Conservation (phyloP, 495 filamentous ascomycete genomes). For the Chaetomium fimeti region DNA sequence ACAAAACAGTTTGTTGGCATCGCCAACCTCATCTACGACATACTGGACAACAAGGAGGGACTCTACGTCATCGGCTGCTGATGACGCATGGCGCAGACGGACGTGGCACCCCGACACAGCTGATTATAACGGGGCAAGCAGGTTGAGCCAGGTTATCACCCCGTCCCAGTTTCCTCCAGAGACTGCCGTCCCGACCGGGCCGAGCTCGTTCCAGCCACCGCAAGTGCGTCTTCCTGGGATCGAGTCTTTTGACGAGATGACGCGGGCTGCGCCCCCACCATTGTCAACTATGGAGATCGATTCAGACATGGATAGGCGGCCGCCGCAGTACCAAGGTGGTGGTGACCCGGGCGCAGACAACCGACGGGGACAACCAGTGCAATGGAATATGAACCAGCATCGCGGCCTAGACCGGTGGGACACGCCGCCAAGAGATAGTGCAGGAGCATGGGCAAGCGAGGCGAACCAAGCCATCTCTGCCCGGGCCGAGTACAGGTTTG, state of each 20-base stretch:
- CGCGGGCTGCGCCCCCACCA: conserved; percentile 60
- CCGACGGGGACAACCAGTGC: conserved; percentile 55
- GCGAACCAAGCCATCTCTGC: conserved; percentile 50
- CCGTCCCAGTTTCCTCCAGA: conserved; percentile 59
- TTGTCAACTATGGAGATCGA: conserved; percentile 72
- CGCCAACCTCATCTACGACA: conserved; percentile 69
- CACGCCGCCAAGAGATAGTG: conserved; percentile 56
- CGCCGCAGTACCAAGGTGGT: conserved; percentile 41
- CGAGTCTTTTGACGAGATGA: conserved; percentile 79
- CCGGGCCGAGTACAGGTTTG: conserved; percentile 50
- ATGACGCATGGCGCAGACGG: conserved; percentile 74
- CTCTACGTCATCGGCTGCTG: conserved; percentile 56
- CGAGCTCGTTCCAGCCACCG: conserved; percentile 41
- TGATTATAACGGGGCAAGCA: conserved; percentile 44
- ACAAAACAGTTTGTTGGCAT: conserved; percentile 57
- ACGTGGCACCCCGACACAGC: conserved; percentile 89
- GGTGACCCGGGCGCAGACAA: conserved; percentile 57
- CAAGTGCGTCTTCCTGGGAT: conserved; percentile 76
- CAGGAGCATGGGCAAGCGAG: conserved; percentile 51
- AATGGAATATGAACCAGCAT: conserved; percentile 77
- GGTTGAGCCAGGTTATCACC: conserved; percentile 53
- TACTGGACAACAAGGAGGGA: conserved; percentile 63
- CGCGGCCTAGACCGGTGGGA: conserved; percentile 69
- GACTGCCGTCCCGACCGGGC: conserved; percentile 53
- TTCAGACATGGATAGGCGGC: conserved; percentile 43